Evolutionary conservation across 306 rosid genomes (phyloP).

Genomic region (Erythrophleum fordii): DNA sequence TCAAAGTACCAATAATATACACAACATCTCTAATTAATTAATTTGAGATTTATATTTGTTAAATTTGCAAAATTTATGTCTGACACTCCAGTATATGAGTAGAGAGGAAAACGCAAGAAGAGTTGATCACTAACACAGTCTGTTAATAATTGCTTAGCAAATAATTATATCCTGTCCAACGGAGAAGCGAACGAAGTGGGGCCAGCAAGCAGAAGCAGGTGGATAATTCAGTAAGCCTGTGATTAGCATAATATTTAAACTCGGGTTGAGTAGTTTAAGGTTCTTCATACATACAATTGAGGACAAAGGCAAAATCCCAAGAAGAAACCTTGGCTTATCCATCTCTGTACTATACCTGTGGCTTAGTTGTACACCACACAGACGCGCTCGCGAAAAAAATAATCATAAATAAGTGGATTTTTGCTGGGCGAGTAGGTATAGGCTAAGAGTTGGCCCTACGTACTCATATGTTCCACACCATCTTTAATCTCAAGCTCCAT

Average conservation of each 20-base stretch:
- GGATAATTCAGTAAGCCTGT: slow-evolving; percentile 26
- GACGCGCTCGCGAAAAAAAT: background rate
- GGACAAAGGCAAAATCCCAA: slow-evolving; percentile 40
- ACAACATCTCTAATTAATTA: no score
- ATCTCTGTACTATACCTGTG: slow-evolving; percentile 24
- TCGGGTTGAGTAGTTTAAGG: slow-evolving; percentile 26
- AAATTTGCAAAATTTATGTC: no score
- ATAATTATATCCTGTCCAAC: no score
- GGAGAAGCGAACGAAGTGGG: background rate
- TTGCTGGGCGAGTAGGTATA: slow-evolving; percentile 6
- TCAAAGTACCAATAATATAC: no score
- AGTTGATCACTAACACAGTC: no score
- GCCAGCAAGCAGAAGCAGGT: slow-evolving; percentile 17
- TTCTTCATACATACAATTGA: slow-evolving; percentile 35
- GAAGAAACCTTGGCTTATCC: slow-evolving; percentile 41
- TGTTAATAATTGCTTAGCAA: background rate
- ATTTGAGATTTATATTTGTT: no score
- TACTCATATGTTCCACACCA: slow-evolving; percentile 37
- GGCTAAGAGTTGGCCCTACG: slow-evolving; percentile 41
- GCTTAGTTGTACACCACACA: slow-evolving; percentile 36
- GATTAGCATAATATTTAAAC: slow-evolving; percentile 32
- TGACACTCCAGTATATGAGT: no score
- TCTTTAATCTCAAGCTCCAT: slow-evolving; percentile 38
- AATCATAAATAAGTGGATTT: slow-evolving; percentile 44
- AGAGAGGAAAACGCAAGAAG: no score